Conservation (phyloP, 2,329 filamentous ascomycete species). For the Esteya vermicola region DNA sequence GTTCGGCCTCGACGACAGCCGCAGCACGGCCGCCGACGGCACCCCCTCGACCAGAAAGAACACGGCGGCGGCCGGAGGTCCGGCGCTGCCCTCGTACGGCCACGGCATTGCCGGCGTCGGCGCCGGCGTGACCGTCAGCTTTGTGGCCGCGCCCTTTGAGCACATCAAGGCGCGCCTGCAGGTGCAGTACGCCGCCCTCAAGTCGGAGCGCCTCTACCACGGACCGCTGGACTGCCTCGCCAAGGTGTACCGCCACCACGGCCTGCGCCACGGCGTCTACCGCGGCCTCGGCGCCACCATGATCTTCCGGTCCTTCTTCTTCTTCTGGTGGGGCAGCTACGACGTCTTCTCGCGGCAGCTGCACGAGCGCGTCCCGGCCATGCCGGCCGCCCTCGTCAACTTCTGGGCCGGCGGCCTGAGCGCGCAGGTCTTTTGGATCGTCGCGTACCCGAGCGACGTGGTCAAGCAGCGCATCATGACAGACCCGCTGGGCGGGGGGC, state of each 20-base stretch:
- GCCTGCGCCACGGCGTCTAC: slow-evolving; percentile 61
- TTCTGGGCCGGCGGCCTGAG: slow-evolving; percentile 95
- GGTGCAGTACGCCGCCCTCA: slow-evolving; percentile 77
- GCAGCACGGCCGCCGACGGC: slow-evolving; percentile 19
- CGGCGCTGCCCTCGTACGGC: slow-evolving; percentile 57
- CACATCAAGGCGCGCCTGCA: slow-evolving; percentile 91
- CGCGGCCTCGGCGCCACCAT: slow-evolving; percentile 76
- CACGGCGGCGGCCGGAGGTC: slow-evolving; percentile 20
- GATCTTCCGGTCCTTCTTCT: slow-evolving; percentile 85
- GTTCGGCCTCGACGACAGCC: slow-evolving; percentile 37
- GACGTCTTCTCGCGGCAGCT: slow-evolving; percentile 65
- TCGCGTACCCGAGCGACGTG: slow-evolving; percentile 81
- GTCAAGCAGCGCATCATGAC: slow-evolving; percentile 98
- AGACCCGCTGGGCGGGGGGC: slow-evolving; percentile 61
- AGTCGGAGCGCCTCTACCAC: slow-evolving; percentile 63
- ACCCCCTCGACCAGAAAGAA: too few species aligned
- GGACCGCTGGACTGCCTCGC: slow-evolving; percentile 73
- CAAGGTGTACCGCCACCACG: slow-evolving; percentile 59
- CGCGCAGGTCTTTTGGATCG: slow-evolving; percentile 90
- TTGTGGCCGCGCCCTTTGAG: slow-evolving; percentile 87
- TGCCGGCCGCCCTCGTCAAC: slow-evolving; percentile 72
- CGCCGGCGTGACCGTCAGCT: slow-evolving; percentile 79
- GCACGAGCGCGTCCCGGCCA: slow-evolving; percentile 41
- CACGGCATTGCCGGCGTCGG: slow-evolving; percentile 80
- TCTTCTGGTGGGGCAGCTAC: slow-evolving; percentile 97